Base-by-base conservation (phyloP, 495 filamentous ascomycete genomes). In the Tuber umbilicatum region DNA sequence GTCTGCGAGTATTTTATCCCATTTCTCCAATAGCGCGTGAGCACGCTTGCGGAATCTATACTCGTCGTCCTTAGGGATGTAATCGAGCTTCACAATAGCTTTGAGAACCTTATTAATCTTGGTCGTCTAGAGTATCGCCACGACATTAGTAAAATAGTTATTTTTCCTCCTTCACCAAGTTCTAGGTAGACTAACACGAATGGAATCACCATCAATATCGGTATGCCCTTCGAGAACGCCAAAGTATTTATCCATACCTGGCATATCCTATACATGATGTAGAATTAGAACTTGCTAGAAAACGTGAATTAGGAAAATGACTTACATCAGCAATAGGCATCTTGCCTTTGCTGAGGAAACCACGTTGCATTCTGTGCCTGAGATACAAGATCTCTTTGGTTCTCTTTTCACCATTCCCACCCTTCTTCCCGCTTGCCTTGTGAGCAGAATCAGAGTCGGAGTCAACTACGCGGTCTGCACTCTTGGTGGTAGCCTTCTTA, bases 21-120 rank as follows among this genome's bases (percentile, higher is more conserved):
- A 92, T 78, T 83, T 86, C 35, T 84, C 84, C 38, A 91, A 84
- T 68, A 92, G 84, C 55, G 85, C 84, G 38, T 86, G 81, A 67
- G 88, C 88, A 27, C 90, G 90, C 75, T 87, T 84, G 76, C 89
- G 89, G 87, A 92, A 91, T 23, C 88, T 84, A 82, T 87, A 90
- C 72, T 90, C 86, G 69, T 90, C 89, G 31, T 93, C 91, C 2
- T 86, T 86, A 6, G 91, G 91, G 73, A 92, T 91, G 14, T 85
- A 84, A 45, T 84, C 80, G 23, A 92, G 85, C 81, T 91, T 91
- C 78, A 91, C 84, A 75, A 93, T 91, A 70, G 86, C 89, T 82
- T 88, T 89, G 60, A 92, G 85, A 31, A 93, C 91, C 82, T 92
- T 92, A 85, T 92, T 88, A 79, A 92, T 91, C 84, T 92, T 92